Conservation (phyloP, 75 land plant genomes). For the Cunninghamia lanceolata region DNA sequence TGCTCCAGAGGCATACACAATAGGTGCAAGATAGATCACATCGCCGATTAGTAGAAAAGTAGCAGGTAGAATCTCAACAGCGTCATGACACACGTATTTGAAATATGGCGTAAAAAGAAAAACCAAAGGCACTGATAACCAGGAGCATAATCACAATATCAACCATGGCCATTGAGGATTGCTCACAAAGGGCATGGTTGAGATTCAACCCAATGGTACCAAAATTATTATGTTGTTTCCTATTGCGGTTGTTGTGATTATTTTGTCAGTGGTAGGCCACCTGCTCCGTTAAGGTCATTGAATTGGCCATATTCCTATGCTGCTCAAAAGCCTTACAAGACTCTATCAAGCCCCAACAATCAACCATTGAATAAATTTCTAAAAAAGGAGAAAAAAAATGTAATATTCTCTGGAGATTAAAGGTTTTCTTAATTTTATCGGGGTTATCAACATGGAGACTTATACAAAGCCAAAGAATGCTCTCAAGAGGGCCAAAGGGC, state of each 20-base stretch:
- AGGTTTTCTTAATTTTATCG: no score
- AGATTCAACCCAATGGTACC: constrained; percentile 20
- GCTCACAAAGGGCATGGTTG: constrained; percentile 49
- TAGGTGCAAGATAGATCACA: constrained; percentile 40
- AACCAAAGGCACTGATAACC: constrained; percentile 50
- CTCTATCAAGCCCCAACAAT: constrained; percentile 57
- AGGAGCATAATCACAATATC: constrained; percentile 58
- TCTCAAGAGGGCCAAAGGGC: no score
- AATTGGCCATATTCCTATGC: constrained; percentile 38
- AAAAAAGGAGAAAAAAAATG: no score
- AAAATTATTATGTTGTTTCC: background rate
- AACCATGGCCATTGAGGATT: constrained; percentile 56
- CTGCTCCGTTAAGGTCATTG: constrained; percentile 17
- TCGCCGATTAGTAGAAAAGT: constrained; percentile 42
- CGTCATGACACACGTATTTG: constrained; percentile 35
- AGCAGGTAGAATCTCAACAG: constrained; percentile 38
- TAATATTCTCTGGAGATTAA: no score
- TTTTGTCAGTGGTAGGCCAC: constrained; percentile 3
- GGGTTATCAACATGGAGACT: no score
- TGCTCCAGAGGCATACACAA: constrained; percentile 51
- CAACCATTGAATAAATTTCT: constrained; percentile 27
- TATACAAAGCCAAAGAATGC: no score
- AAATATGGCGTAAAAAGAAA: constrained; percentile 64
- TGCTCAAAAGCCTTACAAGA: constrained; percentile 61
- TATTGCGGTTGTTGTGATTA: constrained; percentile 5